Percentiles rank a stretch among this genome's conserved stretches.
Evolutionary conservation across 306 rosid species (phyloP).

Genomic region (Cyclanthera cordifolia): DNA sequence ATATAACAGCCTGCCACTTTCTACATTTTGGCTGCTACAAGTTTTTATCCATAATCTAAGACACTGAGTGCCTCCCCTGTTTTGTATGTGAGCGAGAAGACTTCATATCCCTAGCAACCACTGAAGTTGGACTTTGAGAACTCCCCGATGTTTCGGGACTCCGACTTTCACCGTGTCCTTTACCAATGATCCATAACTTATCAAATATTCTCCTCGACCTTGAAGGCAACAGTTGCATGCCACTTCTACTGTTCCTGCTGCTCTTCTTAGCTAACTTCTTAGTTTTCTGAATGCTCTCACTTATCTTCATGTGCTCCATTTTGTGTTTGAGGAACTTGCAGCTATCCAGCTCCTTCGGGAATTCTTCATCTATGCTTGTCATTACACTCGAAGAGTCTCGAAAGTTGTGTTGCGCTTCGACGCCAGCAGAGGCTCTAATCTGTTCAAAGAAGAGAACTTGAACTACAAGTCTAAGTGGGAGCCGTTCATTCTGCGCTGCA

Average conservation of each 20-base stretch:
- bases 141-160: conserved; percentile 88
- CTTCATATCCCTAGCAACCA: conserved; percentile 56
- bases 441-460: conserved; percentile 90
- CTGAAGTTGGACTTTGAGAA: conserved; percentile 84
- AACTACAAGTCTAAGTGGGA: conserved; percentile 81
- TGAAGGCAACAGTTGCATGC: conserved; percentile 64
- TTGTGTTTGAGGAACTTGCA: conserved; percentile 39
- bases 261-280: conserved; percentile 48
- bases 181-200: conserved; percentile 63
- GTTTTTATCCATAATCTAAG: conserved; percentile 26
- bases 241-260: conserved; percentile 73
- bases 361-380: conserved; percentile 32
- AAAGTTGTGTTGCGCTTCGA: conserved; percentile 2
- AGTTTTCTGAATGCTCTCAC: conserved; percentile 31
- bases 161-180: conserved; percentile 58
- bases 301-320: conserved; percentile 42
- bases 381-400: conserved; percentile 16
- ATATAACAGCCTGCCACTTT: conserved; percentile 45
- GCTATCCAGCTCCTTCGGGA: conserved; percentile 29
- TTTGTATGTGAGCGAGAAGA: conserved; percentile 63
- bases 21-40: conserved; percentile 31
- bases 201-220: conserved; percentile 86
- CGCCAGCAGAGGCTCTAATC: conserved; percentile 42
- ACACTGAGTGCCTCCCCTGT: conserved; percentile 85
- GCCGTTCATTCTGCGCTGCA: conserved; percentile 86